Evolutionary conservation across 768 basidiomycete species (phyloP).

Genomic region (Holtermanniella nyarrowii): DNA sequence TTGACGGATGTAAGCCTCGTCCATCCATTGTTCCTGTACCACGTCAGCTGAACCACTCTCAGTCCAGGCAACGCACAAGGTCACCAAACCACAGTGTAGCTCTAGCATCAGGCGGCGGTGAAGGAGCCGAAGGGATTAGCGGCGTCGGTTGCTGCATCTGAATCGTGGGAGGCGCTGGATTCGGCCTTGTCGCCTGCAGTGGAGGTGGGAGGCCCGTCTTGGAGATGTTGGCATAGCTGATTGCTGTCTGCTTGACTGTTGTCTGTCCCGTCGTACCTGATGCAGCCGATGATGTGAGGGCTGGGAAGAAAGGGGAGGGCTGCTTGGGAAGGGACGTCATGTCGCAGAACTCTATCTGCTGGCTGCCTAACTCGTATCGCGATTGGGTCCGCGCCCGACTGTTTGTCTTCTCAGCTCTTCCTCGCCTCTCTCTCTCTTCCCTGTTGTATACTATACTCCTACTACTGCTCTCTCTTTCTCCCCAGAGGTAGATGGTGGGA

Average conservation of each 20-base stretch:
- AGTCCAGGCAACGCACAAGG: conserved; percentile 44
- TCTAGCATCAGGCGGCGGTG: not conserved
- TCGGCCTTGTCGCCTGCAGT: not conserved
- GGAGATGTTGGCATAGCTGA: not conserved
- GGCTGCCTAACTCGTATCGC: no score
- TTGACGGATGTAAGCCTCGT: conserved; percentile 85
- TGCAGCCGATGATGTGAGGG: not conserved
- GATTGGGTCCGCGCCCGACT: no score
- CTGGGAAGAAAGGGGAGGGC: not conserved
- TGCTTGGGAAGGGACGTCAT: no score
- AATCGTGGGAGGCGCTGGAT: not conserved
- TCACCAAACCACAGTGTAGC: conserved; percentile 72
- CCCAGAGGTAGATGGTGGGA: no score
- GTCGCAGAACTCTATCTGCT: no score
- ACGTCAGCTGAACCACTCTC: not conserved
- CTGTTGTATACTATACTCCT: no score
- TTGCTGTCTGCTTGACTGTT: not conserved
- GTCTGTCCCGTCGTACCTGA: not conserved
- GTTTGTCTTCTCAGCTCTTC: no score
- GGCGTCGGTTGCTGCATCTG: not conserved
- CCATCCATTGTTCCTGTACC: conserved; percentile 70
- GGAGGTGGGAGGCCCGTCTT: not conserved
- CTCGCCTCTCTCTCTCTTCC: no score
- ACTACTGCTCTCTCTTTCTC: no score
- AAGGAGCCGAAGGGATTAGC: not conserved